A percentile compares a stretch with the other conserved stretches of the same genome.
Evolutionary conservation across 176 grass and related monocot species (phyloP).

Genomic region (Cenchrus fungigraminus): DNA sequence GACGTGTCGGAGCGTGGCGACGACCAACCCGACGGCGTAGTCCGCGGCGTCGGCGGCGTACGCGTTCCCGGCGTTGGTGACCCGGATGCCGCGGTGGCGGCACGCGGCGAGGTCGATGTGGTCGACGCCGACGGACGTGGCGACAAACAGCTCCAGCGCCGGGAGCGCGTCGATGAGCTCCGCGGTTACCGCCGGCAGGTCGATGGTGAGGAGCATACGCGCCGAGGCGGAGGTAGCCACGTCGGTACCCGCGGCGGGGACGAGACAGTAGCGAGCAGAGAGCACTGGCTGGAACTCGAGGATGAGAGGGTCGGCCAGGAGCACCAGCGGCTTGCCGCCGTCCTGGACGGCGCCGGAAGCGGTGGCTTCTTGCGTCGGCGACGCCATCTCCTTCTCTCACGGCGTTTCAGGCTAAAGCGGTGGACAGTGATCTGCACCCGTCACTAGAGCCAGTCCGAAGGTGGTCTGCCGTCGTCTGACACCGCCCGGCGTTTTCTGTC

Average conservation of each 20-base stretch:
- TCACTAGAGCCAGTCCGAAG: too few relatives aligned
- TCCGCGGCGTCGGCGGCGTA: conserved; percentile 49
- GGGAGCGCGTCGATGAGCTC: conserved; percentile 43
- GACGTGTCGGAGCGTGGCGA: conserved; percentile 47
- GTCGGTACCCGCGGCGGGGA: too few relatives aligned
- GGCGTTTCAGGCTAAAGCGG: too few relatives aligned
- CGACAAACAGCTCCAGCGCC: conserved; percentile 40
- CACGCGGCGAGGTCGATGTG: conserved; percentile 59
- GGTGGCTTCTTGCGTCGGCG: neutral
- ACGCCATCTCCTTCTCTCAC: neutral
- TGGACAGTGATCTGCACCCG: too few relatives aligned
- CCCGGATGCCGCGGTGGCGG: conserved; percentile 40
- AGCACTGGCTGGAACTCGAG: conserved; percentile 1
- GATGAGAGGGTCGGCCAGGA: conserved; percentile 31
- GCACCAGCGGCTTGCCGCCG: neutral
- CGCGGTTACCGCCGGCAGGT: neutral
- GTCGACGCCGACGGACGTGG: conserved; percentile 54
- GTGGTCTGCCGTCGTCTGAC: too few relatives aligned
- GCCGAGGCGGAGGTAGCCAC: neutral
- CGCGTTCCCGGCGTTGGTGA: conserved; percentile 53
- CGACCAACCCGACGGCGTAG: conserved; percentile 56
- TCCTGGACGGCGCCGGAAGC: neutral
- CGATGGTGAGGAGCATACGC: conserved; percentile 11
- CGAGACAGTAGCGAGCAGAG: neutral
- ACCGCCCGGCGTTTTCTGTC: too few relatives aligned